Evolutionary conservation across 805 yeast genomes (phyloP), one percentile per base, ranked within the genome.

Genomic region (Schwanniomyces sp.): DNA sequence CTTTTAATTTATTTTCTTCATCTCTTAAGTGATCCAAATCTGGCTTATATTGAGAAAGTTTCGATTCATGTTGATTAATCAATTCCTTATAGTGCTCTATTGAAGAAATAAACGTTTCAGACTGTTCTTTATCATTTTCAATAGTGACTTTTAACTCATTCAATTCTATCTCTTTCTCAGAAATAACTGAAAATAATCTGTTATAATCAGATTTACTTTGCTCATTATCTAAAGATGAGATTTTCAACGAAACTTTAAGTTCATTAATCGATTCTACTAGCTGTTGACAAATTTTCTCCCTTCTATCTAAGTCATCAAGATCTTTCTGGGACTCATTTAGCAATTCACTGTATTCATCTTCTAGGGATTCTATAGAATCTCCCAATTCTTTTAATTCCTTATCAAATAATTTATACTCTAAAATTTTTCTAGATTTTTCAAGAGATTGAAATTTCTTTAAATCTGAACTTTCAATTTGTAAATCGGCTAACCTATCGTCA

Each of bases 401-500:
- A 59, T 87, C 94, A 58, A 82, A 83, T 8, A 91, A 66, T 29
- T 86, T 82, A 64, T 80, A 91, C 55, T 91, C 96, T 14, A 81
- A 75, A 28, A 84, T 78, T 59, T 89, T 86, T 53, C 86, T 81
- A 47, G 79, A 76, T 48, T 79, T 81, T 54, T 87, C 94, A 25
- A 84, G 70, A 17, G 70, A 72, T 57, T 88, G 95, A 61, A 75
- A 90, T 44, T 79, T 77, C 54, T 81, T 83, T 53, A 91, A 72
- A 58, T 89, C 96, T 46, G 79, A 78, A 48, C 85, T 85, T 62
- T 94, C 98, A 43, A 84, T 75, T 59, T 86, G 89, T 56, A 94
- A 78, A 65, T 91, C 97, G 3, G 79, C 70, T 42, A 92, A 72
- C 57, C 96, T 76, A 40, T 80, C 84, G 49, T 85, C 84, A 40